These are phyloP conservation scores for Glomus cerebriforme DNA, from an alignment of 192 early-diverging fungal species.

Conservation along the genomic window DNA sequence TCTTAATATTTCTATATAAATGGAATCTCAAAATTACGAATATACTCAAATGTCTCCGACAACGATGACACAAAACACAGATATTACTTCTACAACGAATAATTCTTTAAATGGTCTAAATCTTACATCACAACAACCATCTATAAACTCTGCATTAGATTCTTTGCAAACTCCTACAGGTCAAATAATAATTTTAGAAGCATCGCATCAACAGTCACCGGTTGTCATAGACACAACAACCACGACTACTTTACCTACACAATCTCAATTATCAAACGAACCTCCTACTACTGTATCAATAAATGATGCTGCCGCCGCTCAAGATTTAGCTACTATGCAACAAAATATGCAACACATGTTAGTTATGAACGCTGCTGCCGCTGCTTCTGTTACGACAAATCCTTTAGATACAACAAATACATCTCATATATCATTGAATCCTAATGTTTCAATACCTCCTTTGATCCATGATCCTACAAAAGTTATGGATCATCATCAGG, in stretches of 20 bases:
- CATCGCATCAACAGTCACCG: no score
- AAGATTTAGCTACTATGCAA: constrained; percentile 11
- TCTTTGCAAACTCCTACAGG: no score
- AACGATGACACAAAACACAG: not conserved
- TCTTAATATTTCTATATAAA: not conserved
- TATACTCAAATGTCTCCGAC: constrained; percentile 6
- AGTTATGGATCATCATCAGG: not conserved
- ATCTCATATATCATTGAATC: not conserved
- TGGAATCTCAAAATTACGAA: constrained; percentile 26
- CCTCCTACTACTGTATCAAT: no score
- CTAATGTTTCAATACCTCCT: constrained; percentile 1
- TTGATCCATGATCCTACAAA: not conserved
- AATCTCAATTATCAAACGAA: not conserved
- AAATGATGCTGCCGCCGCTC: not conserved
- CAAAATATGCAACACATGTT: not conserved
- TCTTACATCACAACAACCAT: not conserved
- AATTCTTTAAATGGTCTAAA: not conserved
- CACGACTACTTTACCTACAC: not conserved
- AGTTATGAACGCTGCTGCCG: not conserved
- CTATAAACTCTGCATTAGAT: no score
- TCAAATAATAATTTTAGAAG: no score
- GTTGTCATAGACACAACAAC: not conserved
- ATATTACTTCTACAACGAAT: not conserved
- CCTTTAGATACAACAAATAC: not conserved
- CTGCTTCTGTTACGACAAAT: no score